These are phyloP conservation scores for Boeremia exigua DNA, from an alignment of 2,329 filamentous ascomycete species.

Conservation along the genomic window DNA sequence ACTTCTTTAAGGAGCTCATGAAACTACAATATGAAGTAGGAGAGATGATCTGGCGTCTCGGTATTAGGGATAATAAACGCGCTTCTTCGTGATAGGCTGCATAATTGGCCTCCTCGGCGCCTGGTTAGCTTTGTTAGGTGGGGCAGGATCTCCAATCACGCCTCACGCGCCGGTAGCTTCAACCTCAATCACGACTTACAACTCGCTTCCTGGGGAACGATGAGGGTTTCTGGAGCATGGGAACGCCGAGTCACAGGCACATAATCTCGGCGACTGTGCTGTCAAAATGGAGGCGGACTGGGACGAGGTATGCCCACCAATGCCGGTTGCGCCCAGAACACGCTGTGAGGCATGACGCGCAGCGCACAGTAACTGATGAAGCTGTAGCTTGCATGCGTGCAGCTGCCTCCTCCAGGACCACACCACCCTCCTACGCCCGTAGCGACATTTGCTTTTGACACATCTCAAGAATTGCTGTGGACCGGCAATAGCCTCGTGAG, in stretches of 20 bases:
- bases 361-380: constrained; percentile 18
- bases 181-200: constrained; percentile 26
- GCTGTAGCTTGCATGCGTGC: constrained; percentile 76
- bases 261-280: constrained; percentile 31
- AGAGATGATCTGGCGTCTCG: too few species aligned
- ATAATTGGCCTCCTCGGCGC: background rate
- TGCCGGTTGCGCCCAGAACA: constrained; percentile 4
- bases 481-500: constrained; percentile 87
- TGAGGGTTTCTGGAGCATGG: constrained; percentile 37
- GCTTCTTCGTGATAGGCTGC: too few species aligned
- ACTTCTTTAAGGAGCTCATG: too few species aligned
- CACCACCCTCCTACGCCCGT: constrained; percentile 71
- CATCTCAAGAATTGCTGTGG: constrained; percentile 89
- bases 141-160: constrained; percentile 13
- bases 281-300: constrained; percentile 59
- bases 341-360: background rate
- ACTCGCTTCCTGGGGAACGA: constrained; percentile 27
- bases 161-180: constrained; percentile 31
- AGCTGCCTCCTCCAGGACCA: constrained; percentile 76
- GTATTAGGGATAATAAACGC: too few species aligned
- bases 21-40: too few species aligned
- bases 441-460: constrained; percentile 87
- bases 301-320: constrained; percentile 53
- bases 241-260: constrained; percentile 20
- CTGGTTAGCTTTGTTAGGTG: constrained; percentile 10